Evolutionary conservation across 305 asterid genomes (phyloP).

Genomic region (Fraxinus baroniana): DNA sequence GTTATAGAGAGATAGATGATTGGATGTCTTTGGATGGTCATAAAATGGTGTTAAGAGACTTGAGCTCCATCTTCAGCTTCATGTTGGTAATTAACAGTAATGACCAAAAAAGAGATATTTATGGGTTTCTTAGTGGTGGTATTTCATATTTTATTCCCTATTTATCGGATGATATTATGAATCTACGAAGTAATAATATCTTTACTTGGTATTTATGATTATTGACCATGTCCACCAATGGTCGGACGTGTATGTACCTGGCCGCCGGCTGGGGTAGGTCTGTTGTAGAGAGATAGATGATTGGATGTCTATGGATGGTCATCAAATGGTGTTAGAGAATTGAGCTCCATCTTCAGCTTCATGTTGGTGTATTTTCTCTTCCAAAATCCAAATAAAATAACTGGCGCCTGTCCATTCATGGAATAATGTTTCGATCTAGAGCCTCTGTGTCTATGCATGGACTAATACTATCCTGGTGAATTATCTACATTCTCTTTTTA

Average conservation of each 20-base stretch:
- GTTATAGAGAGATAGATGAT: neutral
- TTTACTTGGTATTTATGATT: neutral
- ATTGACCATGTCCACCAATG: neutral
- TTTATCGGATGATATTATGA: neutral
- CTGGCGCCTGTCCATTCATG: neutral
- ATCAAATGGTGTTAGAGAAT: neutral
- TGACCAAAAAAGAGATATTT: neutral
- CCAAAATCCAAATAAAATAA: neutral
- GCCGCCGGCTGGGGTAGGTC: neutral
- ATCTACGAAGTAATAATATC: neutral
- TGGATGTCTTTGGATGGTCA: neutral
- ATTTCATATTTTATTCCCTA: neutral
- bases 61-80: neutral
- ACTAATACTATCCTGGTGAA: neutral
- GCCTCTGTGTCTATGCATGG: neutral
- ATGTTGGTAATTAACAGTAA: neutral
- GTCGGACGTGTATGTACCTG: neutral
- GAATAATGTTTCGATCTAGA: neutral
- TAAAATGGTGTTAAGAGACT: neutral
- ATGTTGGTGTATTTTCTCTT: neutral
- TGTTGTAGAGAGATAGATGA: neutral
- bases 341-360: neutral
- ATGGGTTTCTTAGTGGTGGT: neutral
- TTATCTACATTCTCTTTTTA: neutral
- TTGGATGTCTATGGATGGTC: neutral